Percentiles rank a stretch among this genome's conserved stretches.
Conservation (phyloP, 2,329 filamentous ascomycete genomes). For the Trichoderma sp. region DNA sequence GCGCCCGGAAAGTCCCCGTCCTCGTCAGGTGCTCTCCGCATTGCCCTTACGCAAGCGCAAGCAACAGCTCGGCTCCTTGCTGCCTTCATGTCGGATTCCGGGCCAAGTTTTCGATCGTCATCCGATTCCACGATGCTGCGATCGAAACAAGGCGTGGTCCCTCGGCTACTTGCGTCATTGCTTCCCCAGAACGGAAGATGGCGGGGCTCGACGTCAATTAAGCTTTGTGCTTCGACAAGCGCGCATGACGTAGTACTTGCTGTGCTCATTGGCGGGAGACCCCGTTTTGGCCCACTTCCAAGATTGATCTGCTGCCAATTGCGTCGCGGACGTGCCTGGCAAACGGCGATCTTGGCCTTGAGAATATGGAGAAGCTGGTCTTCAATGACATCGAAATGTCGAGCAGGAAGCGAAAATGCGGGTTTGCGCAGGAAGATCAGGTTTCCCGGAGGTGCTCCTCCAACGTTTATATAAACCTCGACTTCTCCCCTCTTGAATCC, state of each 20-base stretch:
- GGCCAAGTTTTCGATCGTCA: neutral
- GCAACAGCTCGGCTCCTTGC: too few relatives aligned
- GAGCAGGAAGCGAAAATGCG: conserved; percentile 2
- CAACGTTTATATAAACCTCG: conserved; percentile 30
- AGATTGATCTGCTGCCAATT: conserved; percentile 12
- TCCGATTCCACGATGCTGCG: conserved; percentile 4
- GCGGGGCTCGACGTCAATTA: conserved; percentile 16
- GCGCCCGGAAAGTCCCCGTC: too few relatives aligned
- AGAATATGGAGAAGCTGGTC: neutral
- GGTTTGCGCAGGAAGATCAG: neutral
- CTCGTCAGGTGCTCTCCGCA: neutral
- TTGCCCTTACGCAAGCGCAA: neutral
- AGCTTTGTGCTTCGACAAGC: conserved; percentile 4
- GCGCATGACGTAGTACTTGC: conserved; percentile 1
- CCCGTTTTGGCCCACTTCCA: neutral
- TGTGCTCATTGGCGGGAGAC: neutral
- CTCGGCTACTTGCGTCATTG: conserved; percentile 12
- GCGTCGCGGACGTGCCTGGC: conserved; percentile 18
- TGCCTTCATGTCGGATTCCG: too few relatives aligned
- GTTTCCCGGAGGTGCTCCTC: neutral
- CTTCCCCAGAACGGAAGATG: neutral
- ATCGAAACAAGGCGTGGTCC: neutral
- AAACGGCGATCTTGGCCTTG: conserved; percentile 4
- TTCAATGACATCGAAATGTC: conserved; percentile 7
- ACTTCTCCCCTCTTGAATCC: neutral